These are phyloP conservation scores for Alternaria ethzedia DNA, from an alignment of 2,329 filamentous ascomycete species.

Conservation along the genomic window DNA sequence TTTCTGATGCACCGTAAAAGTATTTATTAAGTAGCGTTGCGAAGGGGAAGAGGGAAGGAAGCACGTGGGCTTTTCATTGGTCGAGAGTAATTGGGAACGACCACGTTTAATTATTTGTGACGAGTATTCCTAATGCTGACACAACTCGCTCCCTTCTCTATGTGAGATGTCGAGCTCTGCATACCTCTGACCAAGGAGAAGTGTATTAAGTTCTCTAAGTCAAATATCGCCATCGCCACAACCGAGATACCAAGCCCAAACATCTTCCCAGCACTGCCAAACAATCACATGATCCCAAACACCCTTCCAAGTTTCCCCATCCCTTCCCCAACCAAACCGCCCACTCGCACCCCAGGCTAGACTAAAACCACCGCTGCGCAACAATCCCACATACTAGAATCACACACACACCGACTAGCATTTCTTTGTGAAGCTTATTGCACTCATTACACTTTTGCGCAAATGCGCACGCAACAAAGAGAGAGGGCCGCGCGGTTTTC, in stretches of 20 bases:
- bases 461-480: background rate
- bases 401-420: background rate
- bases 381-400: background rate
- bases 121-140: background rate
- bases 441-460: background rate
- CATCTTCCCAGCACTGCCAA: background rate
- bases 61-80: background rate
- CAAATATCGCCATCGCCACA: background rate
- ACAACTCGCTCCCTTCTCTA: background rate
- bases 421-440: background rate
- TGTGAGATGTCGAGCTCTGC: background rate
- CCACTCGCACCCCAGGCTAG: background rate
- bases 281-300: background rate
- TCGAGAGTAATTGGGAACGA: background rate
- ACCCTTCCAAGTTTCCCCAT: background rate
- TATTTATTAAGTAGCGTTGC: background rate
- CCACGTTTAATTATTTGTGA: background rate
- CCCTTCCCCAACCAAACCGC: background rate
- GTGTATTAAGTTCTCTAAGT: background rate
- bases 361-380: background rate
- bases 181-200: accelerated
- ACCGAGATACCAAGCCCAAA: background rate
- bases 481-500: background rate
- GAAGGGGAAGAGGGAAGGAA: background rate
- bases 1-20: background rate